phyloP scores from a whole-genome alignment of 2,329 filamentous ascomycete species.

The Hypoxylon sp. region DNA sequence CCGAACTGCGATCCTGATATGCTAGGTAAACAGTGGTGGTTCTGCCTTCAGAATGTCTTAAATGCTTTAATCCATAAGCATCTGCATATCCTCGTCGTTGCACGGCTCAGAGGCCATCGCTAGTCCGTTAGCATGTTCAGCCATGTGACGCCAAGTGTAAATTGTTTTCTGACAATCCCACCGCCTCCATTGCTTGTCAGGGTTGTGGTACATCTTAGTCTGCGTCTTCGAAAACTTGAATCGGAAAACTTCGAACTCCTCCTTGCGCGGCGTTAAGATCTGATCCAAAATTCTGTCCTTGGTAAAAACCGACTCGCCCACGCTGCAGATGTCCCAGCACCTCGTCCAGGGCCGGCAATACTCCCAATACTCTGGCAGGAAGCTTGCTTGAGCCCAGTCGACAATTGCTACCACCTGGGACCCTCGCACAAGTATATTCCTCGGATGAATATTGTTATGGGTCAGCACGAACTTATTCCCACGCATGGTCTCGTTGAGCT shows the following conservation, averaged over 20 bases:
- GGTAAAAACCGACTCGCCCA: background rate
- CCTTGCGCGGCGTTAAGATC: background rate
- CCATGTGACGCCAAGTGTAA: no score
- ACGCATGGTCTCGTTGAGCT: background rate
- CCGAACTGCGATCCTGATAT: no score
- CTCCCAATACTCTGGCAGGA: conserved; percentile 1
- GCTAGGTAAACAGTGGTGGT: no score
- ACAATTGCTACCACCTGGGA: background rate
- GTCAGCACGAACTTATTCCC: background rate
- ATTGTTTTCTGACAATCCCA: background rate
- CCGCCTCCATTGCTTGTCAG: background rate
- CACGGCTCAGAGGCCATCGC: no score
- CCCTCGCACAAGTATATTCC: background rate
- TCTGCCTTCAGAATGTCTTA: no score
- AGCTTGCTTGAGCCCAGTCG: background rate
- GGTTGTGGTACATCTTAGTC: background rate
- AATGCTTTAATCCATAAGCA: no score
- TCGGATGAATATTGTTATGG: background rate
- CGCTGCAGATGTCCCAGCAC: background rate
- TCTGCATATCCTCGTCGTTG: no score
- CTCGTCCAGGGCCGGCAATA: background rate
- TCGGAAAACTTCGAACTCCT: background rate
- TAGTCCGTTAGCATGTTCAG: no score
- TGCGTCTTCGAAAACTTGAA: background rate
- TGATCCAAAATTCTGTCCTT: background rate